phyloP scores from a whole-genome alignment of 164 flowering plant species.

The Vitis amurensis region DNA sequence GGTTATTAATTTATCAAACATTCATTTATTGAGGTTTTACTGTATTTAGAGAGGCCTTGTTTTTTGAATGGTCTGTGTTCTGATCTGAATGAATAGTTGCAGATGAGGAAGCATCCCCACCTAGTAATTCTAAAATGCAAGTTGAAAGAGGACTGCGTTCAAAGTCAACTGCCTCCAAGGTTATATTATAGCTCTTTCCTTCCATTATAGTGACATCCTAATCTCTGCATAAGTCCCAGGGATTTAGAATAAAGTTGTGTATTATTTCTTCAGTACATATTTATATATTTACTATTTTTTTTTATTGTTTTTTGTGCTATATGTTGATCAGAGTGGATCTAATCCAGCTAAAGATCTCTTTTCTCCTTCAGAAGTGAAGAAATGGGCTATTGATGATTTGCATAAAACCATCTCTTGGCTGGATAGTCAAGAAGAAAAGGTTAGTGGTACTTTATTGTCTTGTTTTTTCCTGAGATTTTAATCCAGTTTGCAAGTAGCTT shows the following conservation, averaged over 20 bases:
- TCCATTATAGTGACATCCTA: neutral
- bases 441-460: constrained; percentile 20
- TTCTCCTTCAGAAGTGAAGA: constrained; percentile 63
- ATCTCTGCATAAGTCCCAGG: too few relatives aligned
- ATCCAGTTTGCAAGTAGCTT: too few relatives aligned
- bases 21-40: too few relatives aligned
- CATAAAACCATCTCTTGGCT: constrained; percentile 75
- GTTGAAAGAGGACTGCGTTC: constrained; percentile 32
- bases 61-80: constrained; percentile 1
- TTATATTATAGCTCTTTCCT: neutral
- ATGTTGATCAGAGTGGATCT: constrained; percentile 37
- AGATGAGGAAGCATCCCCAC: constrained; percentile 41
- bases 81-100: constrained; percentile 21
- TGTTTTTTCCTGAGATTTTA: neutral
- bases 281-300: neutral
- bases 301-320: neutral
- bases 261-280: neutral
- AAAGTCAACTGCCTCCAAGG: constrained; percentile 27
- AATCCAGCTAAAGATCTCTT: constrained; percentile 29
- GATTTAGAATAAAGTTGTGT: neutral
- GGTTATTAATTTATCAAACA: too few relatives aligned
- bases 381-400: constrained; percentile 79
- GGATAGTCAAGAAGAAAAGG: constrained; percentile 88
- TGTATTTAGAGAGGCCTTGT: too few relatives aligned
- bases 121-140: constrained; percentile 37